These are phyloP conservation scores for Tylopilus sp. DNA, from an alignment of 768 basidiomycete genomes.

Conservation along the genomic window DNA sequence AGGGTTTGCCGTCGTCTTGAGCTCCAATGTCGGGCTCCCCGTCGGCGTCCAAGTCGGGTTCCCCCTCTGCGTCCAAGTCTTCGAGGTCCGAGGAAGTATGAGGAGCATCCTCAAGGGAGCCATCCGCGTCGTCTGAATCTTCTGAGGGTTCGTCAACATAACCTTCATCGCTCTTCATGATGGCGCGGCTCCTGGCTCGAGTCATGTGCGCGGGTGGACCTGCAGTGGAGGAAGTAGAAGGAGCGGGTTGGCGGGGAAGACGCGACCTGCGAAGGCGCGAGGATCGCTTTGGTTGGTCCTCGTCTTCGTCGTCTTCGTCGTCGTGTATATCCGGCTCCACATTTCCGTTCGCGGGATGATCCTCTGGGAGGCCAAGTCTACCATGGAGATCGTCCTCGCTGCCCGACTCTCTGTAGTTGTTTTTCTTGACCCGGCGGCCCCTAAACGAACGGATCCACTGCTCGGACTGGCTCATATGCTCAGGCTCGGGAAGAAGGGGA, in stretches of 20 bases:
- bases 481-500: neutral
- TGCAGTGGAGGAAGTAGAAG: neutral
- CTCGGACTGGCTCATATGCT: neutral
- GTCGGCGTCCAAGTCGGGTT: slow-evolving; percentile 38
- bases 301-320: slow-evolving; percentile 33
- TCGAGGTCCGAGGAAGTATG: slow-evolving; percentile 38
- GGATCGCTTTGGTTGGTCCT: slow-evolving; percentile 18
- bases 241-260: slow-evolving; percentile 22
- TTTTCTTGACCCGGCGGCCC: slow-evolving; percentile 41
- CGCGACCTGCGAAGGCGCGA: slow-evolving; percentile 21
- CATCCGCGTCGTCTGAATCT: slow-evolving; percentile 53
- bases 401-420: slow-evolving; percentile 43
- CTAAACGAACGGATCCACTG: slow-evolving; percentile 29
- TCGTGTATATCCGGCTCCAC: slow-evolving; percentile 23
- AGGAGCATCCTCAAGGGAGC: slow-evolving; percentile 53
- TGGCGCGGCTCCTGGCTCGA: slow-evolving; percentile 24
- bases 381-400: slow-evolving; percentile 39
- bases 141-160: slow-evolving; percentile 49
- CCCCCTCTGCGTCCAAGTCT: slow-evolving; percentile 37
- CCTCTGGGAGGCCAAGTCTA: slow-evolving; percentile 7
- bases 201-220: slow-evolving; percentile 12
- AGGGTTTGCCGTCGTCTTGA: slow-evolving; percentile 41
- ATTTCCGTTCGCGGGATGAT: slow-evolving; percentile 20
- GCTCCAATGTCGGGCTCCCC: slow-evolving; percentile 38
- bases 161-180: slow-evolving; percentile 46